Conservation (phyloP, 192 early-diverging fungal species). For the Coemansia sp. region DNA sequence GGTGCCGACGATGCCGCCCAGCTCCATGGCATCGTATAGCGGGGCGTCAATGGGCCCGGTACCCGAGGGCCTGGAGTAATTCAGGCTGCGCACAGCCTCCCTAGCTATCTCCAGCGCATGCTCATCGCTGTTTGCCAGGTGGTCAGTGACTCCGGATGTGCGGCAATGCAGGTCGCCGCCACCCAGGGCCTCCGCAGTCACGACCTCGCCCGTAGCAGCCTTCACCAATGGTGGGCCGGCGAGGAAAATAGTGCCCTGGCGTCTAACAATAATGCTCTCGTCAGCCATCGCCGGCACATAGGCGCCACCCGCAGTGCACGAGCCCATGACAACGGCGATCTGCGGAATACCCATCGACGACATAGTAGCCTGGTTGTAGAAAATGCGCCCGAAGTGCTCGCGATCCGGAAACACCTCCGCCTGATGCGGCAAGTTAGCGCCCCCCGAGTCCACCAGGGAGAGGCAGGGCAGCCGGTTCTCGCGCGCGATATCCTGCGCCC, state of each 20-base stretch:
- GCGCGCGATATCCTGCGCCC: constrained; percentile 94
- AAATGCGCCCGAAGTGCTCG: constrained; percentile 93
- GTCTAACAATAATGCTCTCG: constrained; percentile 93
- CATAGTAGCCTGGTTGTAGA: constrained; percentile 90
- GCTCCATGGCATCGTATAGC: constrained; percentile 75
- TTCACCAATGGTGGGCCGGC: constrained; percentile 95
- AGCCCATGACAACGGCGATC: constrained; percentile 96
- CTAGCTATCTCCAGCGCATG: constrained; percentile 86
- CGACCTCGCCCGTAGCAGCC: constrained; percentile 94
- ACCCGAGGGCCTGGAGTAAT: constrained; percentile 58
- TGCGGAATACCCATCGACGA: constrained; percentile 85
- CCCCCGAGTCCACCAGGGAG: constrained; percentile 94
- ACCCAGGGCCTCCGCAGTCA: constrained; percentile 91
- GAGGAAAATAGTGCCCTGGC: constrained; percentile 96
- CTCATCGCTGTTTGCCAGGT: constrained; percentile 82
- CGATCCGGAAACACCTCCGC: constrained; percentile 96
- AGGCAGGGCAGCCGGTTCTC: constrained; percentile 95
- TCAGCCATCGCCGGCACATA: constrained; percentile 99
- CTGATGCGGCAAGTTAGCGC: constrained; percentile 92
- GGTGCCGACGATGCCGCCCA: constrained; percentile 94
- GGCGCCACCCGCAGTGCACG: constrained; percentile 96
- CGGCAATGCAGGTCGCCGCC: constrained; percentile 94
- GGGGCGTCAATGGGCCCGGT: constrained; percentile 62
- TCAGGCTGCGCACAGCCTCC: constrained; percentile 83
- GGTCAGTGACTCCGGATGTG: constrained; percentile 94